These are phyloP conservation scores for Pseudogymnoascus sp. DNA, from an alignment of 2,329 filamentous ascomycete species.

Conservation along the genomic window DNA sequence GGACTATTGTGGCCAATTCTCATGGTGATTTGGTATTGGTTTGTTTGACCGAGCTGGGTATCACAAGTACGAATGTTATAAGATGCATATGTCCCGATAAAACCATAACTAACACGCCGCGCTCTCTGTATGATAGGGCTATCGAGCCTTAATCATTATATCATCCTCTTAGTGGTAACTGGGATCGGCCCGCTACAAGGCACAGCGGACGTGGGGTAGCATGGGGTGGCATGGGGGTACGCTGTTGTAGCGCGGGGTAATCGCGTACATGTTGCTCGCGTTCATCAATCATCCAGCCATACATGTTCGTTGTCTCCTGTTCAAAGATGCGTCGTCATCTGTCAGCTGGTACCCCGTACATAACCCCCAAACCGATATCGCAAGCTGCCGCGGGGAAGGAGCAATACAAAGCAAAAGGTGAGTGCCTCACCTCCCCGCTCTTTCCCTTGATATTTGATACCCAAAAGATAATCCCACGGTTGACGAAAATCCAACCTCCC, in stretches of 20 bases:
- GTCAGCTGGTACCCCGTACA: conserved; percentile 7
- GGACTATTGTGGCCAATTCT: too few species aligned
- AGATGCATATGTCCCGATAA: background rate
- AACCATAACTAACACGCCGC: background rate
- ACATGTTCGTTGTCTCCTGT: background rate
- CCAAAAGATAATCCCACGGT: background rate
- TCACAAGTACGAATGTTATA: background rate
- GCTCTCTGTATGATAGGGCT: background rate
- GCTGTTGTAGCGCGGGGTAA: conserved; percentile 1
- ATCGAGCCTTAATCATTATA: conserved; percentile 1
- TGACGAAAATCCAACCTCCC: background rate
- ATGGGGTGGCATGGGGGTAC: background rate
- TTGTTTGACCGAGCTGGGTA: too few species aligned
- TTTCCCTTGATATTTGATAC: background rate
- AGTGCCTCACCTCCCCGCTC: background rate
- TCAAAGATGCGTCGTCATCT: conserved; percentile 6
- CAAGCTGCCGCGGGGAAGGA: background rate
- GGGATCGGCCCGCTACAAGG: background rate
- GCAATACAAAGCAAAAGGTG: background rate
- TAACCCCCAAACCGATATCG: conserved; percentile 9
- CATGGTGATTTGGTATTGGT: too few species aligned
- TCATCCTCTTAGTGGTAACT: conserved; percentile 7
- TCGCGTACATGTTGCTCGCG: background rate
- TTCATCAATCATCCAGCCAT: conserved; percentile 7
- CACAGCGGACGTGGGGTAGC: background rate